Percentiles rank a stretch among this genome's conserved stretches.
Evolutionary conservation across 176 grass and related monocot genomes (phyloP).

Genomic region (Zea mays): DNA sequence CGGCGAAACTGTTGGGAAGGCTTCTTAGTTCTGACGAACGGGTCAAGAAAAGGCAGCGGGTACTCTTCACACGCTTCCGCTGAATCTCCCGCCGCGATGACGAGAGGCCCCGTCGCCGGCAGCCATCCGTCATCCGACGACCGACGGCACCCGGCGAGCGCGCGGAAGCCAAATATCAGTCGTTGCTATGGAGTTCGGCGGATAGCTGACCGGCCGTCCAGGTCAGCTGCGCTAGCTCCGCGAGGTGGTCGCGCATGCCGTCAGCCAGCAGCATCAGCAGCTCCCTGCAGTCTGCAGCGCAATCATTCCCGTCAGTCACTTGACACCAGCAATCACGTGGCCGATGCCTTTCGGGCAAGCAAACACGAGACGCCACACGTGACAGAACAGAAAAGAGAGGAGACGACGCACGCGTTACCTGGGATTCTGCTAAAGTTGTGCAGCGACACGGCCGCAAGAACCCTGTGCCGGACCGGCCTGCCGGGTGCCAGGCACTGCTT

Average conservation of each 20-base stretch:
- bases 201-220: constrained; percentile 49
- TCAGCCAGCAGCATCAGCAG: constrained; percentile 44
- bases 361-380: not conserved
- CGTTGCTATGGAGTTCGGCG: constrained; percentile 29
- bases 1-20: not conserved
- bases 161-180: not conserved
- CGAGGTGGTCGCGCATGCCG: constrained; percentile 40
- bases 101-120: not conserved
- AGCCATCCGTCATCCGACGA: not conserved
- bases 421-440: constrained; percentile 59
- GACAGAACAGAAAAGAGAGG: not conserved
- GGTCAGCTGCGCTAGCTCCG: constrained; percentile 31
- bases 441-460: constrained; percentile 48
- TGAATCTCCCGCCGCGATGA: constrained; percentile 25
- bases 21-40: not conserved
- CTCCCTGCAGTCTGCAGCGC: constrained; percentile 53
- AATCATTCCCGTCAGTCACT: not conserved
- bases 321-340: not conserved
- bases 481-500: constrained; percentile 30
- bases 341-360: not conserved
- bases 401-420: not conserved
- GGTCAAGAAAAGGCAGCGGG: constrained; percentile 31
- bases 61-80: not conserved
- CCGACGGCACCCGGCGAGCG: not conserved
- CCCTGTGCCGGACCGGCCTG: constrained; percentile 31